Conservation (phyloP, 768 basidiomycete genomes). For the Boletus patriciae region DNA sequence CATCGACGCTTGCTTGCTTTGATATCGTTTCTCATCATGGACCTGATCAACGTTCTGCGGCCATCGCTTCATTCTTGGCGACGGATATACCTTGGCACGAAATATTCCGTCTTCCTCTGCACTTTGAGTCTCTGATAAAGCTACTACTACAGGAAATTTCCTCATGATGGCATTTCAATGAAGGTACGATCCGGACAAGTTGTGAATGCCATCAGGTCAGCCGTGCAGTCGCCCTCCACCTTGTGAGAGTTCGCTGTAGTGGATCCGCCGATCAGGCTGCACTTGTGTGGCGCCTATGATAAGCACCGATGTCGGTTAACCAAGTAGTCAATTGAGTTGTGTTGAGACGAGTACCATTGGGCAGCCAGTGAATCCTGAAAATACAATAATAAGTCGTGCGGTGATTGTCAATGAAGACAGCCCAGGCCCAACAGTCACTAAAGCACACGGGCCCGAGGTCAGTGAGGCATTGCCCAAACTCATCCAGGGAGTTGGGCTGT, state of each 20-base stretch:
- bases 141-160: slow-evolving; percentile 2
- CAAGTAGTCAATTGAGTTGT: too few species aligned
- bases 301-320: too few species aligned
- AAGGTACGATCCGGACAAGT: slow-evolving; percentile 5
- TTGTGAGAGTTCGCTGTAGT: not conserved
- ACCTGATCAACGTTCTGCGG: not conserved
- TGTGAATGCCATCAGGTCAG: slow-evolving; percentile 1
- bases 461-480: too few species aligned
- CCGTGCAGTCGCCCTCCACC: not conserved
- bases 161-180: slow-evolving; percentile 1
- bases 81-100: slow-evolving; percentile 5
- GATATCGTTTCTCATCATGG: not conserved
- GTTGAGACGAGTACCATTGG: too few species aligned
- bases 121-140: not conserved
- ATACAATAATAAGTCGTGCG: too few species aligned
- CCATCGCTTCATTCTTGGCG: slow-evolving; percentile 2
- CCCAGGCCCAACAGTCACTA: too few species aligned
- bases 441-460: too few species aligned
- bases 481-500: too few species aligned
- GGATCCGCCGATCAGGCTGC: too few species aligned
- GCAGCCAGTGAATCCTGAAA: too few species aligned
- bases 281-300: too few species aligned
- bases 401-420: too few species aligned
- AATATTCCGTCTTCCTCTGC: not conserved
- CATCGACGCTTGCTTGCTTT: slow-evolving; percentile 4